phyloP scores from a whole-genome alignment of 805 yeast species.

The Wickerhamomyces strasburgensis region DNA sequence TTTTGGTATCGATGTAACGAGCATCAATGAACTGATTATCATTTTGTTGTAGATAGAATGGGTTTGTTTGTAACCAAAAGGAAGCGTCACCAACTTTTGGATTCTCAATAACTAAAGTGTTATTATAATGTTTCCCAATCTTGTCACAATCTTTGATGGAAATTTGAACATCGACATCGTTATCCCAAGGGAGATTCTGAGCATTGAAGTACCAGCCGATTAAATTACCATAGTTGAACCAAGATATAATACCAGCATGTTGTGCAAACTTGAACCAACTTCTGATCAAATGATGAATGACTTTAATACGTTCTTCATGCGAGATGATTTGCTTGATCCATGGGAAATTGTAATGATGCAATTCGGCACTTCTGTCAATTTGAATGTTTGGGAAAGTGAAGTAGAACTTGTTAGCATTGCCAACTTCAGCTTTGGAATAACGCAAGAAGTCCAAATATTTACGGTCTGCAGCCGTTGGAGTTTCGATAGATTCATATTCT shows the following conservation, averaged over 20 bases:
- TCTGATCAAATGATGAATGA: conserved; percentile 43
- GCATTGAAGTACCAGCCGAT: conserved; percentile 63
- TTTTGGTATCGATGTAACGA: conserved; percentile 43
- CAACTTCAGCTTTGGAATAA: conserved; percentile 23
- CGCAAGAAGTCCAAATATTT: conserved; percentile 23
- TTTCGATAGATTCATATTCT: conserved; percentile 9
- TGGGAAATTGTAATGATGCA: conserved; percentile 30
- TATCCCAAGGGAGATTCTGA: conserved; percentile 54
- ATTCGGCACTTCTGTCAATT: conserved; percentile 22
- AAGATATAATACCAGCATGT: conserved; percentile 40
- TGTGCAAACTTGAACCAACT: conserved; percentile 50
- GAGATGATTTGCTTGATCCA: conserved; percentile 27
- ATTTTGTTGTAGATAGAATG: conserved; percentile 31
- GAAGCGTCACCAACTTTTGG: conserved; percentile 29
- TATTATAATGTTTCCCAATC: conserved; percentile 44
- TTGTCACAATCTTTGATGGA: conserved; percentile 39
- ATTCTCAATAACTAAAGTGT: conserved; percentile 42
- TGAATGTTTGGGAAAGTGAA: conserved; percentile 25
- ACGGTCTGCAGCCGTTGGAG: conserved; percentile 18
- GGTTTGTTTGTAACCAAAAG: conserved; percentile 31
- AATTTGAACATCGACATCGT: conserved; percentile 58
- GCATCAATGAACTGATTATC: conserved; percentile 40
- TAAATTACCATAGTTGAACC: conserved; percentile 63
- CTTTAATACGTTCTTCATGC: conserved; percentile 26
- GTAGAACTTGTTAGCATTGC: conserved; percentile 20